phyloP scores from a whole-genome alignment of 129 eudicot species.

The Smallanthus sonchifolius region DNA sequence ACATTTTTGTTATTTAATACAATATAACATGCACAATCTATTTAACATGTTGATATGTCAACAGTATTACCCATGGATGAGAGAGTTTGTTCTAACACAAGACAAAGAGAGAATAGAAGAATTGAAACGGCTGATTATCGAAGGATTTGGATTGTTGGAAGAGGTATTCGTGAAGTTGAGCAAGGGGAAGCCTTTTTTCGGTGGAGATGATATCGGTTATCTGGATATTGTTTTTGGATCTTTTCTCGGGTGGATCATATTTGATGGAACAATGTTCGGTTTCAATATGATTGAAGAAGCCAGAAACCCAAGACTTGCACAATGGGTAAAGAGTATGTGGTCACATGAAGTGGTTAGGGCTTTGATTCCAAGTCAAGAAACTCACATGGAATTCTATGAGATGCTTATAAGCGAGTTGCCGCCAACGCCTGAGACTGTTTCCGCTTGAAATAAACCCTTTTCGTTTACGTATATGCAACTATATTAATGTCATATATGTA shows the following conservation, averaged over 20 bases:
- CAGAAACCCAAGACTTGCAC: not conserved
- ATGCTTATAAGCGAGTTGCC: not conserved
- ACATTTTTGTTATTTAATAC: too few relatives aligned
- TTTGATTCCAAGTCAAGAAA: not conserved
- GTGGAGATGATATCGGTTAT: not conserved
- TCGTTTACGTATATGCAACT: too few relatives aligned
- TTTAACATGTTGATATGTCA: too few relatives aligned
- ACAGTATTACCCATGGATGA: not conserved
- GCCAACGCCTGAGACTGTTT: not conserved
- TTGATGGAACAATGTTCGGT: not conserved
- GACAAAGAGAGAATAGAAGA: not conserved
- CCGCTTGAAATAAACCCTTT: too few relatives aligned
- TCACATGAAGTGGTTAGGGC: not conserved
- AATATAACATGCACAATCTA: too few relatives aligned
- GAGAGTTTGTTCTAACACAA: not conserved
- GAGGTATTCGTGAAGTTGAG: not conserved
- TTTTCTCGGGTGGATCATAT: not conserved
- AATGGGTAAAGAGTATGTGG: conserved; percentile 1
- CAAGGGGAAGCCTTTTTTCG: not conserved
- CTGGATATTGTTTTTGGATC: not conserved
- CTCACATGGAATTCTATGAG: not conserved
- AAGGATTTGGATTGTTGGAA: not conserved
- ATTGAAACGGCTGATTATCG: not conserved
- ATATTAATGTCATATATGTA: too few relatives aligned
- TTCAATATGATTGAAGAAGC: not conserved